These are phyloP conservation scores for Candida sanyiensis DNA, from an alignment of 805 yeast species.

Conservation along the genomic window DNA sequence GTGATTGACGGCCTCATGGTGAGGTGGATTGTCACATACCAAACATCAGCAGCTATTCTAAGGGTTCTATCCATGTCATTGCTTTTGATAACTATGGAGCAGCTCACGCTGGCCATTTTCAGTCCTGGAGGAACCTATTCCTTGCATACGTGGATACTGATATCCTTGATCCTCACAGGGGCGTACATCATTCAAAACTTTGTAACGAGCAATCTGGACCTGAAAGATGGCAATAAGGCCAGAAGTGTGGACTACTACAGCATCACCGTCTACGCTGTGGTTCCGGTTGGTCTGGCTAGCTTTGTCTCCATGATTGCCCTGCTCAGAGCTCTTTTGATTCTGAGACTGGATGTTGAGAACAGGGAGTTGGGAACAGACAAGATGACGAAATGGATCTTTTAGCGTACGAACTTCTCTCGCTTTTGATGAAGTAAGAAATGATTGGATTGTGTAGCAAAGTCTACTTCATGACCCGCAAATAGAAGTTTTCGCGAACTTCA, in stretches of 20 bases:
- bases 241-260: conserved; percentile 82
- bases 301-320: conserved; percentile 87
- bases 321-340: conserved; percentile 65
- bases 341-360: conserved; percentile 53
- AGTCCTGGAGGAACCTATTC: conserved; percentile 69
- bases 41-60: conserved; percentile 81
- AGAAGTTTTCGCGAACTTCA: too few relatives aligned
- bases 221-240: conserved; percentile 27
- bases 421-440: too few relatives aligned
- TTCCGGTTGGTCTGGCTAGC: conserved; percentile 95
- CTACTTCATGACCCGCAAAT: too few relatives aligned
- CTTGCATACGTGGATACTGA: conserved; percentile 85
- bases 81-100: conserved; percentile 63
- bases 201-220: conserved; percentile 68
- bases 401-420: too few relatives aligned
- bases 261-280: conserved; percentile 92
- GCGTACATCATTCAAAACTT: conserved; percentile 83
- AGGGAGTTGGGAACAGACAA: conserved; percentile 13
- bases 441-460: too few relatives aligned
- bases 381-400: conserved; percentile 7
- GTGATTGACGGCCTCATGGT: conserved; percentile 86
- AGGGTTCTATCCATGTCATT: conserved; percentile 81
- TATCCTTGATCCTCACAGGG: conserved; percentile 77
- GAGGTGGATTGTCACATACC: conserved; percentile 89
- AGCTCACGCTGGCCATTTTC: conserved; percentile 58